phyloP scores from a whole-genome alignment of 108 stramenopile species.

The Aurantiochytrium sp. region DNA sequence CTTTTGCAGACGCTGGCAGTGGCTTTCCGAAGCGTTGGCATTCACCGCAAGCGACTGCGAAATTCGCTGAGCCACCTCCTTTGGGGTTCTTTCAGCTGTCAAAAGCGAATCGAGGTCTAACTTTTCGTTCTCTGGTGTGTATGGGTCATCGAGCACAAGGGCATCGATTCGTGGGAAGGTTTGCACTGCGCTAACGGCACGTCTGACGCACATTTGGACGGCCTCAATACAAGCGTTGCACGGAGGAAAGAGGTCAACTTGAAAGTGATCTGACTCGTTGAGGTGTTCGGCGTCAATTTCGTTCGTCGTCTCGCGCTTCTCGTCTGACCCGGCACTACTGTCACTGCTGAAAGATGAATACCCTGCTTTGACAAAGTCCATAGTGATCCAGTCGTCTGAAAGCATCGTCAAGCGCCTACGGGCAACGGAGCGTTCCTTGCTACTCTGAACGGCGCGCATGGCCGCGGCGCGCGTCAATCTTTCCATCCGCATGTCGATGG shows the following conservation, averaged over 20 bases:
- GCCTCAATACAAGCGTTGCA: background rate
- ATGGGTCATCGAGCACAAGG: background rate
- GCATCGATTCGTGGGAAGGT: background rate
- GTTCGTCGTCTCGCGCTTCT: background rate
- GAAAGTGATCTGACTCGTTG: background rate
- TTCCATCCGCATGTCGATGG: background rate
- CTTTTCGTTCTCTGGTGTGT: background rate
- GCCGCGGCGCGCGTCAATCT: background rate
- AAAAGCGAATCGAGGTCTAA: background rate
- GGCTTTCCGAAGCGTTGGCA: background rate
- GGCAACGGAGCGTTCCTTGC: background rate
- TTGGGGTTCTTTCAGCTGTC: background rate
- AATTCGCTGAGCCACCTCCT: background rate
- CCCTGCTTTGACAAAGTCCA: background rate
- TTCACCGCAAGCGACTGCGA: background rate
- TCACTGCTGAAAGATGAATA: background rate
- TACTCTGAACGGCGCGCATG: background rate
- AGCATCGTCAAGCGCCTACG: background rate
- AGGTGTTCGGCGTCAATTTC: background rate
- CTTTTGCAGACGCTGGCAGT: background rate
- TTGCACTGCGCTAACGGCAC: background rate
- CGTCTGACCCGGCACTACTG: background rate
- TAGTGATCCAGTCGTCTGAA: background rate
- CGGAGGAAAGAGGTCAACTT: background rate
- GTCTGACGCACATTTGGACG: background rate